phyloP scores from a whole-genome alignment of 768 basidiomycete genomes.

The Serendipita sp. region DNA sequence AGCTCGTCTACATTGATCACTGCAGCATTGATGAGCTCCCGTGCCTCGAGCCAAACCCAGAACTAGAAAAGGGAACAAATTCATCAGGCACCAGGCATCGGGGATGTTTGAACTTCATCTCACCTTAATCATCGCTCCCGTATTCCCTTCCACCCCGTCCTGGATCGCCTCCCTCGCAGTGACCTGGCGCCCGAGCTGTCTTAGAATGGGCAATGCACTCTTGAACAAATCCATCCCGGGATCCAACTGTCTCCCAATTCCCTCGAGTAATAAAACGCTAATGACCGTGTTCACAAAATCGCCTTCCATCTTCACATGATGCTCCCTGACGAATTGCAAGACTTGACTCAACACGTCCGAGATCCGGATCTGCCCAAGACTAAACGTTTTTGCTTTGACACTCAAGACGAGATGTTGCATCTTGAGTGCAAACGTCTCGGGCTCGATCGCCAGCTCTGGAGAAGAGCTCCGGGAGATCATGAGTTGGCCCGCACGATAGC shows the following conservation, averaged over 20 bases:
- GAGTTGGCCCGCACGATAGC: constrained; percentile 83
- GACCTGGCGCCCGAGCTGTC: constrained; percentile 87
- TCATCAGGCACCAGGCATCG: constrained; percentile 2
- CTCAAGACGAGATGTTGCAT: constrained; percentile 91
- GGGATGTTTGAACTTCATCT: constrained; percentile 10
- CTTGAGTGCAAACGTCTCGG: constrained; percentile 90
- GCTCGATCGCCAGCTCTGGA: constrained; percentile 77
- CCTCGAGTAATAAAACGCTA: constrained; percentile 81
- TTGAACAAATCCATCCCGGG: constrained; percentile 88
- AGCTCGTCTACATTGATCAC: constrained; percentile 71
- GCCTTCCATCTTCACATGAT: constrained; percentile 97
- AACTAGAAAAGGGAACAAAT: constrained; percentile 29
- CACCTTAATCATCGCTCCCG: constrained; percentile 83
- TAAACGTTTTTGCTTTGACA: constrained; percentile 94
- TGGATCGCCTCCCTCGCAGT: constrained; percentile 46
- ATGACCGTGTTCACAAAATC: constrained; percentile 98
- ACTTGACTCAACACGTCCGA: constrained; percentile 86
- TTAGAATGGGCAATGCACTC: constrained; percentile 81
- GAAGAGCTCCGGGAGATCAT: constrained; percentile 92
- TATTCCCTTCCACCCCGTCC: constrained; percentile 44
- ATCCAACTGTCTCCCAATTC: constrained; percentile 88
- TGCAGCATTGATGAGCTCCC: constrained; percentile 66
- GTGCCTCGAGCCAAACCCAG: constrained; percentile 88
- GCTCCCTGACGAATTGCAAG: constrained; percentile 64
- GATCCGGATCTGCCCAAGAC: constrained; percentile 91